phyloP scores from a whole-genome alignment of 345 rosid species.

The Adansonia digitata region DNA sequence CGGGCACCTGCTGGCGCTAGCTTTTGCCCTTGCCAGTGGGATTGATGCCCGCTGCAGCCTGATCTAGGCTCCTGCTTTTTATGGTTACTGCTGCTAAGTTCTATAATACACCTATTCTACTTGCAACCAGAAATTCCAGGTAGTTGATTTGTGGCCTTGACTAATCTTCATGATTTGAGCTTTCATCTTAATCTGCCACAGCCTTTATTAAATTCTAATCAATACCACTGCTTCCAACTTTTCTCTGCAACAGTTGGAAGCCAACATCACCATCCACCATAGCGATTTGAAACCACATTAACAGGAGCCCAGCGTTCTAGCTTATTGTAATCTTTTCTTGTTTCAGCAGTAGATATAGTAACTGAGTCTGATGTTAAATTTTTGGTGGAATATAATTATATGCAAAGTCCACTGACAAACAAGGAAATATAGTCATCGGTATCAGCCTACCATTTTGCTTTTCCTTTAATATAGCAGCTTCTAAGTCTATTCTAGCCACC shows the following conservation, averaged over 20 bases:
- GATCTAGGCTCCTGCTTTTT: not conserved
- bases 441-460: not conserved
- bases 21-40: not conserved
- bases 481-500: not conserved
- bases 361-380: not conserved
- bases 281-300: not conserved
- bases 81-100: not conserved
- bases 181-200: not conserved
- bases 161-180: not conserved
- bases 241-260: too few relatives aligned
- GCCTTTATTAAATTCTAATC: not conserved
- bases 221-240: not conserved
- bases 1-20: not conserved
- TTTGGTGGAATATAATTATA: not conserved
- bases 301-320: not conserved
- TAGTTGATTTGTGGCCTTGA: not conserved
- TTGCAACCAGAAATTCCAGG: not conserved
- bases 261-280: not conserved
- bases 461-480: not conserved
- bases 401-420: not conserved
- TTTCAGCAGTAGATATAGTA: not conserved
- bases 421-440: not conserved
- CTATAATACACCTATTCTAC: not conserved
- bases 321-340: not conserved
- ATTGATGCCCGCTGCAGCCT: not conserved